Evolutionary conservation across 106 monocot genomes (phyloP).

Genomic region (Allium sativum): DNA sequence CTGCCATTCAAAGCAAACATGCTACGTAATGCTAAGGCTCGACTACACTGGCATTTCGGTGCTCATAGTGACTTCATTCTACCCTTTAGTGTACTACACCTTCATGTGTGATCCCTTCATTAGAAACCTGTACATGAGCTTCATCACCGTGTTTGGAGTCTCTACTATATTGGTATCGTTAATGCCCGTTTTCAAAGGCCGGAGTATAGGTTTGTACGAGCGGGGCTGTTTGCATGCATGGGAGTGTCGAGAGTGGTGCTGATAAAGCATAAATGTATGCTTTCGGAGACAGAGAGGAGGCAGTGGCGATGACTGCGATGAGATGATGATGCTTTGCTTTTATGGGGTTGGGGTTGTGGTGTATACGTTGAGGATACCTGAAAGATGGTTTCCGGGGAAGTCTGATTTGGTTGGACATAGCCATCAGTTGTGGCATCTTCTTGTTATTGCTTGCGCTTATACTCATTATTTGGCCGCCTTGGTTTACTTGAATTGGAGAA

Average conservation of each 20-base stretch:
- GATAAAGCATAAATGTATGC: slow-evolving; percentile 50
- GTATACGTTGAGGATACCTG: slow-evolving; percentile 55
- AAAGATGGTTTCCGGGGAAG: slow-evolving; percentile 69
- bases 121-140: slow-evolving; percentile 44
- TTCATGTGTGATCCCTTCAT: slow-evolving; percentile 62
- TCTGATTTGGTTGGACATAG: slow-evolving; percentile 69
- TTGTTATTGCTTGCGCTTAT: slow-evolving; percentile 72
- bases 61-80: slow-evolving; percentile 76
- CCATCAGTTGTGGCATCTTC: slow-evolving; percentile 63
- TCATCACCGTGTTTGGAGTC: slow-evolving; percentile 55
- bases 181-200: slow-evolving; percentile 40
- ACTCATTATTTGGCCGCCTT: slow-evolving; percentile 57
- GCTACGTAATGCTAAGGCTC: slow-evolving; percentile 41
- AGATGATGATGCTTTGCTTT: slow-evolving; percentile 43
- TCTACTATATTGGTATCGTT: slow-evolving; percentile 33
- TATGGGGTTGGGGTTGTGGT: slow-evolving; percentile 49
- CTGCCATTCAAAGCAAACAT: slow-evolving; percentile 11
- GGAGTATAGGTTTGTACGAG: slow-evolving; percentile 24
- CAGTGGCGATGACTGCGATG: slow-evolving; percentile 33
- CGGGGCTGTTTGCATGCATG: slow-evolving; percentile 58
- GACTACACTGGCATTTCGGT: slow-evolving; percentile 55
- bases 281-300: slow-evolving; percentile 43
- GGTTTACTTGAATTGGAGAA: slow-evolving; percentile 60
- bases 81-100: slow-evolving; percentile 68
- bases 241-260: slow-evolving; percentile 55